Conservation (phyloP, 805 yeast species). For the Yarrowia sp. region DNA sequence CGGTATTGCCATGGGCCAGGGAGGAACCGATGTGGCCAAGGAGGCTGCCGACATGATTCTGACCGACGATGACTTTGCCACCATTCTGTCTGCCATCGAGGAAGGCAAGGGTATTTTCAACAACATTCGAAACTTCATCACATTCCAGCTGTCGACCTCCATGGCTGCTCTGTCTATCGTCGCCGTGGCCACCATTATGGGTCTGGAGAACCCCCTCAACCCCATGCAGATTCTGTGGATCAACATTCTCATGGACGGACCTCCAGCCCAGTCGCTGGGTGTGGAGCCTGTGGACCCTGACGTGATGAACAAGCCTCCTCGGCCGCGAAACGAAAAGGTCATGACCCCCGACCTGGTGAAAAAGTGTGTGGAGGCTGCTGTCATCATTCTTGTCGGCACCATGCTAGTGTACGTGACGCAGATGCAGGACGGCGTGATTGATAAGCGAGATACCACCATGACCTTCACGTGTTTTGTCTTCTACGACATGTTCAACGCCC, state of each 20-base stretch:
- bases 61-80: conserved; percentile 94
- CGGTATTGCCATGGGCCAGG: conserved; percentile 69
- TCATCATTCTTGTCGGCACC: conserved; percentile 78
- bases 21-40: conserved; percentile 97
- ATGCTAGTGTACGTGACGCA: conserved; percentile 80
- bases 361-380: conserved; percentile 73
- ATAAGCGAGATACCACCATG: conserved; percentile 97
- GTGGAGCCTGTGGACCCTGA: conserved; percentile 96
- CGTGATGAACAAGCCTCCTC: conserved; percentile 95
- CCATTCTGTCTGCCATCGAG: conserved; percentile 87
- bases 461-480: conserved; percentile 95
- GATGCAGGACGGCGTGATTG: conserved; percentile 74
- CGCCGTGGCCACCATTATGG: conserved; percentile 81
- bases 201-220: conserved; percentile 88
- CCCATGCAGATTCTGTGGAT: conserved; percentile 99
- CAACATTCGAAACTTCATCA: conserved; percentile 89
- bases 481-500: conserved; percentile 95
- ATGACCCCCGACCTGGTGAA: conserved; percentile 64
- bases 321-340: conserved; percentile 81
- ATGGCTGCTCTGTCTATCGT: conserved; percentile 91
- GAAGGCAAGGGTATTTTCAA: conserved; percentile 97
- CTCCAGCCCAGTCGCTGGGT: conserved; percentile 96
- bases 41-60: conserved; percentile 98
- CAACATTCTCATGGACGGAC: conserved; percentile 97
- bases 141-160: conserved; percentile 93